Percentiles rank a stretch among this genome's conserved stretches.
Evolutionary conservation across 192 early-diverging fungal genomes (phyloP).

Genomic region (Chytriomyces sp.): DNA sequence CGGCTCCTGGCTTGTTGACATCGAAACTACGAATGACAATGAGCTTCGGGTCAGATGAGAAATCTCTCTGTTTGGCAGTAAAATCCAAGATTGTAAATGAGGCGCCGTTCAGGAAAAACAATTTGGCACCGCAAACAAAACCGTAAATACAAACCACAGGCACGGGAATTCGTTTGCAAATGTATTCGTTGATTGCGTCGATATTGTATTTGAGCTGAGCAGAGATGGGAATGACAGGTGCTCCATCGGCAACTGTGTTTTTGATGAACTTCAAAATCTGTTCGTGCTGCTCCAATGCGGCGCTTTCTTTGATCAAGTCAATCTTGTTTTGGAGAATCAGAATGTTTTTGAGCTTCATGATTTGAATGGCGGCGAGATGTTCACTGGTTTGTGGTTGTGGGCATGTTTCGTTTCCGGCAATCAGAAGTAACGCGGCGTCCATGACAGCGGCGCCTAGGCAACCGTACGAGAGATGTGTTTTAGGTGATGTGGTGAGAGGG

Average conservation of each 20-base stretch:
- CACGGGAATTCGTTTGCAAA: constrained; percentile 93
- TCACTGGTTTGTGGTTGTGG: constrained; percentile 99
- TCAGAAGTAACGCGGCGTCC: constrained; percentile 96
- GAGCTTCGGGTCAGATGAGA: constrained; percentile 85
- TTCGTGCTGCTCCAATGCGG: constrained; percentile 87
- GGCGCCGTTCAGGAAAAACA: background rate
- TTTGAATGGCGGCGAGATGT: constrained; percentile 98
- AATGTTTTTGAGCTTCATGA: constrained; percentile 97
- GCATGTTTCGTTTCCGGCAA: constrained; percentile 98
- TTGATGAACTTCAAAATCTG: constrained; percentile 93
- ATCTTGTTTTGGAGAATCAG: constrained; percentile 99
- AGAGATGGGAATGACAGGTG: constrained; percentile 97
- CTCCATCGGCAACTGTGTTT: constrained; percentile 91
- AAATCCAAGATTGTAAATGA: background rate
- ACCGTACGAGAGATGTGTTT: too few relatives aligned
- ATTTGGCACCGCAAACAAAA: background rate
- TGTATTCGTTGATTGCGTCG: constrained; percentile 97
- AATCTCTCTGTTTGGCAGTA: constrained; percentile 68
- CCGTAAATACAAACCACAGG: constrained; percentile 57
- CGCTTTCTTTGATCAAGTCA: constrained; percentile 92
- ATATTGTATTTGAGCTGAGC: constrained; percentile 99
- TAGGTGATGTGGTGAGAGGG: background rate
- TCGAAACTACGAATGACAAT: constrained; percentile 99
- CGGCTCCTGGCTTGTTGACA: constrained; percentile 97
- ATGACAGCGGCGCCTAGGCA: constrained; percentile 76